Base-by-base conservation (phyloP, 2,329 filamentous ascomycete species). In the Verticillium isaacii region DNA sequence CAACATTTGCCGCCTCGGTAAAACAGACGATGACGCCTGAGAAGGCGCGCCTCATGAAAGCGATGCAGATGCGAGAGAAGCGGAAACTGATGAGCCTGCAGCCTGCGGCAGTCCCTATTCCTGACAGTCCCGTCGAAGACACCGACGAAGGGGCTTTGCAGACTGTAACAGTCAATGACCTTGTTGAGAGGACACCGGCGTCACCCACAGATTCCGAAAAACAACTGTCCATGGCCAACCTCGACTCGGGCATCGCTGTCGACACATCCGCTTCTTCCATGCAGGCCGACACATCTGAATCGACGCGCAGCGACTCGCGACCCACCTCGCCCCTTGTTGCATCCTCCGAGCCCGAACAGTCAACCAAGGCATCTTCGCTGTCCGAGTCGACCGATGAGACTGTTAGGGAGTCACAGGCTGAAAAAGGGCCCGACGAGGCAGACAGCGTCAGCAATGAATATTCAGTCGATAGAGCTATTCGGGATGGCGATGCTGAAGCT, bases 1-100 rank as follows among this genome's bases (percentile, higher is more conserved):
- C 75, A 3, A 66, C 79, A 61, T 78, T 80, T 15, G 71, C 82
- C 68, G 75, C 80, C 54, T 72, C 78, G 29, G 71, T 73, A 6
- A 78, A 77, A 68, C 75, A 77, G 74, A 68, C 81, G 73, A 89
- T 96, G 69, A 92, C 92, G 1, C 91, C 92, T 0, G 95, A 99
- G 74, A 98, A 96, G 78, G 87, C 91, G 64, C 85, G 95, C 60
- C 80, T 99, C 65, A 93, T 97, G 91, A 97, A 96, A 78, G 95
- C 95, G 8, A 84, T 97, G 77, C 91, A 97, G 74, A 76, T 97
- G 67, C 85, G 94, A 59, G 95, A 96, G 75, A 92, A 90, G 76
- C 93, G 92, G 74, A 87, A 78, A 72, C 78, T 77, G 75, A 73
- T 73, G 70, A 74, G 67, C 62, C 65, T 70, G 54, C 71, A 72